Percentiles rank a stretch among this genome's conserved stretches.
phyloP scores from a whole-genome alignment of 768 basidiomycete species.

The Melanogaster broomeanus region DNA sequence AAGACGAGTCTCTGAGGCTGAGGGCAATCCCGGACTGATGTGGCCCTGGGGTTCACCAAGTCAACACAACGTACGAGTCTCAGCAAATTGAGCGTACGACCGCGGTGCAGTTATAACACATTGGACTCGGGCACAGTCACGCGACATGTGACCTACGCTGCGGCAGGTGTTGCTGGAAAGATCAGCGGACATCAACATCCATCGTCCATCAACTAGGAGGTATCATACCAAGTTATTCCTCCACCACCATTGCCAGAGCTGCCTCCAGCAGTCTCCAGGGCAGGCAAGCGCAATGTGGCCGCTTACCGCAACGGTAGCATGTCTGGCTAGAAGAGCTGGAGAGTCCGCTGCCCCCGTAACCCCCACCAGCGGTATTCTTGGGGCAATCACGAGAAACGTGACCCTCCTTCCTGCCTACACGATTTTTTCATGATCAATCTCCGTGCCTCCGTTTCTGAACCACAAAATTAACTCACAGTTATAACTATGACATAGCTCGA shows the following conservation, averaged over 20 bases:
- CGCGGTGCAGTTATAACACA: constrained; percentile 85
- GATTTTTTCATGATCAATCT: constrained; percentile 2
- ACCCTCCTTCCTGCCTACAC: constrained; percentile 69
- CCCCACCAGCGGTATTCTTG: constrained; percentile 41
- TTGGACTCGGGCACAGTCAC: constrained; percentile 84
- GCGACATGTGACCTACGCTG: constrained; percentile 82
- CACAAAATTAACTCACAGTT: constrained; percentile 56
- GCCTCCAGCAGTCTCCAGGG: constrained; percentile 52
- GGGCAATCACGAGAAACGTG: constrained; percentile 86
- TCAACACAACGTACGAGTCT: constrained; percentile 4
- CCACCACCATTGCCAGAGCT: constrained; percentile 40
- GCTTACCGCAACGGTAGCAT: constrained; percentile 84
- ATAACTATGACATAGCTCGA: constrained; percentile 50
- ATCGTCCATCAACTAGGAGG: background rate
- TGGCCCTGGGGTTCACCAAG: constrained; percentile 57
- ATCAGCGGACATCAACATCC: constrained; percentile 5
- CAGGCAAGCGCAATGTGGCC: constrained; percentile 87
- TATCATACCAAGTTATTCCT: constrained; percentile 60
- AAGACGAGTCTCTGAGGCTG: constrained; percentile 80
- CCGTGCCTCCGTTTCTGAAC: background rate
- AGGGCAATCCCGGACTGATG: constrained; percentile 82
- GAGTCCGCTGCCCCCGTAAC: constrained; percentile 31
- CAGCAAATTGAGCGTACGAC: constrained; percentile 48
- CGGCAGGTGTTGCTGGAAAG: constrained; percentile 77
- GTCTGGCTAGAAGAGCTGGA: constrained; percentile 46